These are phyloP conservation scores for Heliamphora exappendiculata DNA, from an alignment of 148 eudicot species.

Conservation along the genomic window DNA sequence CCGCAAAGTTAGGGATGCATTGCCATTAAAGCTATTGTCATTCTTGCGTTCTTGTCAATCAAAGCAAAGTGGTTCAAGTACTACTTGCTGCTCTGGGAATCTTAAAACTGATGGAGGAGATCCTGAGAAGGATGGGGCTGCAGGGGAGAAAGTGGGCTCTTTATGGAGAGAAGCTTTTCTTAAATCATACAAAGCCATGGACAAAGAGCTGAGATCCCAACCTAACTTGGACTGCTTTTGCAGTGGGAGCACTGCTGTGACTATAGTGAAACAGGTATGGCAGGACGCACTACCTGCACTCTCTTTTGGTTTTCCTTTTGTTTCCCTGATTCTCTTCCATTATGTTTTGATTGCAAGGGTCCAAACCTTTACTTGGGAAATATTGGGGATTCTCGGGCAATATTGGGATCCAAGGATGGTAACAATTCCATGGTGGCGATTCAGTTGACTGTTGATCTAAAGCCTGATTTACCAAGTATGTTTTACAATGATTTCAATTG, in stretches of 20 bases:
- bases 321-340: background rate
- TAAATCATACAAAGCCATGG: constrained; percentile 88
- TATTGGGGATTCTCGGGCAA: constrained; percentile 96
- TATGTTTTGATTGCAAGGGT: constrained; percentile 43
- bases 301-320: background rate
- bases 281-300: background rate
- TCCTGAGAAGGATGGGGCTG: constrained; percentile 39
- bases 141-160: constrained; percentile 39
- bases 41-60: constrained; percentile 49
- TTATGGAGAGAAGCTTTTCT: constrained; percentile 90
- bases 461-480: constrained; percentile 97
- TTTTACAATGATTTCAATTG: background rate
- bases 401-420: constrained; percentile 68
- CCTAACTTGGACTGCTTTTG: constrained; percentile 95
- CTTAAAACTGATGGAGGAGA: constrained; percentile 33
- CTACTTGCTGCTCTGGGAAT: constrained; percentile 46
- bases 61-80: constrained; percentile 46
- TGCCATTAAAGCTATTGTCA: constrained; percentile 71
- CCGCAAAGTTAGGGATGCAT: constrained; percentile 84
- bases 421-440: constrained; percentile 59
- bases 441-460: constrained; percentile 97
- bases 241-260: constrained; percentile 96
- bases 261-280: constrained; percentile 77
- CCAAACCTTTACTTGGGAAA: constrained; percentile 74
- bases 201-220: constrained; percentile 85